A percentile compares a stretch with the other conserved stretches of the same genome.
Conservation (phyloP, 2,329 filamentous ascomycete genomes). For the Nigrograna mackinnonii region DNA sequence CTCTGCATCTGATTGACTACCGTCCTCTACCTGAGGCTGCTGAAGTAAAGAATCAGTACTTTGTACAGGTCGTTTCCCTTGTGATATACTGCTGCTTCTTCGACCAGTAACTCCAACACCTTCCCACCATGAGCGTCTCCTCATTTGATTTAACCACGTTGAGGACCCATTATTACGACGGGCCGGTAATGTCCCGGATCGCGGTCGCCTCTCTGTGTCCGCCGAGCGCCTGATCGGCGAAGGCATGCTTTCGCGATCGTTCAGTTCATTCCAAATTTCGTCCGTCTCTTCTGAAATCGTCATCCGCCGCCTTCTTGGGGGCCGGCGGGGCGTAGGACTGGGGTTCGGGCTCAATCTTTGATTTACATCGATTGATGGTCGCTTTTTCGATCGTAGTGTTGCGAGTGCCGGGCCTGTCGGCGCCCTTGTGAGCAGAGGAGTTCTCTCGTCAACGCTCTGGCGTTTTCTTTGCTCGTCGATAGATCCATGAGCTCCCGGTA, state of each 20-base stretch:
- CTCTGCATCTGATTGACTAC: slow-evolving; percentile 31
- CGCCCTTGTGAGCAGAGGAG: slow-evolving; percentile 37
- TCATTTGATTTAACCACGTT: slow-evolving; percentile 37
- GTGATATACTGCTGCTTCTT: slow-evolving; percentile 27
- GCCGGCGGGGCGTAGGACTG: slow-evolving; percentile 26
- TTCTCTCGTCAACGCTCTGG: slow-evolving; percentile 33
- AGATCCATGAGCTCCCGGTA: slow-evolving; percentile 31
- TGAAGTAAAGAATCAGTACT: slow-evolving; percentile 25
- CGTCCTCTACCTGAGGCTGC: slow-evolving; percentile 33
- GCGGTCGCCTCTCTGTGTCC: slow-evolving; percentile 32
- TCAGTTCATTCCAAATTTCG: slow-evolving; percentile 87
- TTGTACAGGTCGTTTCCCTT: slow-evolving; percentile 29
- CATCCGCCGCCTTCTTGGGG: slow-evolving; percentile 36
- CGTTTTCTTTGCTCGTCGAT: slow-evolving; percentile 28
- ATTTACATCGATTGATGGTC: slow-evolving; percentile 20
- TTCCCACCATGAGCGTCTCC: slow-evolving; percentile 41
- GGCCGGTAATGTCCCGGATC: slow-evolving; percentile 35
- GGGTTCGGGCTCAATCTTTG: slow-evolving; percentile 20
- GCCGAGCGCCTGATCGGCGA: slow-evolving; percentile 32
- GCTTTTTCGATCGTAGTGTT: slow-evolving; percentile 24
- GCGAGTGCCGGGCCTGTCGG: slow-evolving; percentile 34
- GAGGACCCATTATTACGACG: slow-evolving; percentile 31
- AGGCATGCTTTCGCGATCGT: slow-evolving; percentile 57
- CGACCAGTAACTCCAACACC: slow-evolving; percentile 18
- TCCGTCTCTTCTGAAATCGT: slow-evolving; percentile 69